phyloP scores from a whole-genome alignment of 768 basidiomycete species.

The Lentinula lateritia region DNA sequence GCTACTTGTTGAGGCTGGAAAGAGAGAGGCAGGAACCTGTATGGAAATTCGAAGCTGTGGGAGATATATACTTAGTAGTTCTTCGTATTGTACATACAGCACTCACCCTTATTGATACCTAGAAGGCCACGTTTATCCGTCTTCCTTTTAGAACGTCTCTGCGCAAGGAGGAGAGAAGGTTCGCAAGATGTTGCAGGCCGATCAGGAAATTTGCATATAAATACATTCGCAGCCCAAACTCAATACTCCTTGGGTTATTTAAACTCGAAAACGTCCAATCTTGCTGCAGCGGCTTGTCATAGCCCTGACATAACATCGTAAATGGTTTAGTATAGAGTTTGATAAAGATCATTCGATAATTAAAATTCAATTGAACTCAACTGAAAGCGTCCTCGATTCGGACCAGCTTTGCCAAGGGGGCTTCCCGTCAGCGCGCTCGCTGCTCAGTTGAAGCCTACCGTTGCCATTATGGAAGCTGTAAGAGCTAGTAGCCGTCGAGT shows the following conservation, averaged over 20 bases:
- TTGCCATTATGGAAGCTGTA: too few species aligned
- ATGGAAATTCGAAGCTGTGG: background rate
- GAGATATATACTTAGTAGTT: background rate
- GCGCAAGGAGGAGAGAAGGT: background rate
- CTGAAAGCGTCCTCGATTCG: too few species aligned
- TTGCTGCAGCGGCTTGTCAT: background rate
- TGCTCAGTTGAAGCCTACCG: too few species aligned
- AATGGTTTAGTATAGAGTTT: too few species aligned
- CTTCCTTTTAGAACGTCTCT: background rate
- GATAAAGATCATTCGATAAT: too few species aligned
- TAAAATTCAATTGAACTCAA: too few species aligned
- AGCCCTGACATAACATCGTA: too few species aligned
- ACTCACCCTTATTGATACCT: background rate
- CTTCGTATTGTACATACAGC: background rate
- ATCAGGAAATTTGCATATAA: too few species aligned
- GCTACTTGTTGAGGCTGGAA: background rate
- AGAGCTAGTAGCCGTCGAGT: too few species aligned
- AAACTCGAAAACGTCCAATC: background rate
- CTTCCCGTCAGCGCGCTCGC: too few species aligned
- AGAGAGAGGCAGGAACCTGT: background rate
- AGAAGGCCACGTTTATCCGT: background rate
- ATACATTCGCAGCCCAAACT: too few species aligned
- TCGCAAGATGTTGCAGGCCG: background rate
- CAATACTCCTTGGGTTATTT: background rate
- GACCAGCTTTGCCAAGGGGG: too few species aligned